These are phyloP conservation scores for Candida parachauliodes DNA, from an alignment of 805 yeast species.

Conservation along the genomic window DNA sequence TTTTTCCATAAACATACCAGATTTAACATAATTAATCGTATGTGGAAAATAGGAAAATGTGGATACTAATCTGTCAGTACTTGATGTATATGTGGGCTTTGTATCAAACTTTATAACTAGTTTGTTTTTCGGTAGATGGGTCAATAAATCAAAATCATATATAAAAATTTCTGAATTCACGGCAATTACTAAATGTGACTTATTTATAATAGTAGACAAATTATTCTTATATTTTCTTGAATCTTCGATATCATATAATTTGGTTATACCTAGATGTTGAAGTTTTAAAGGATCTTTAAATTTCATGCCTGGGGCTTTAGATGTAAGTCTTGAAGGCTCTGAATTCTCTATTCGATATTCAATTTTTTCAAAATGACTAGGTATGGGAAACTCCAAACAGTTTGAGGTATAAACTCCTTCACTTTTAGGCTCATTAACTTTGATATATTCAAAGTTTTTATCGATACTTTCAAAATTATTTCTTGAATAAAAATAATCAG, in stretches of 20 bases:
- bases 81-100: conserved; percentile 37
- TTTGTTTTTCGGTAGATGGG: conserved; percentile 22
- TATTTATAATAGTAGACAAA: conserved; percentile 21
- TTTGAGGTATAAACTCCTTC: not conserved
- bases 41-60: conserved; percentile 56
- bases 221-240: conserved; percentile 43
- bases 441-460: conserved; percentile 3
- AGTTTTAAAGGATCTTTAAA: conserved; percentile 32
- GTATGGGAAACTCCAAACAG: conserved; percentile 4
- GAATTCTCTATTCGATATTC: conserved; percentile 5
- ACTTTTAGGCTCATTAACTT: not conserved
- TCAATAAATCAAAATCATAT: conserved; percentile 26
- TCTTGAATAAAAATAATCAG: conserved; percentile 16
- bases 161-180: conserved; percentile 32
- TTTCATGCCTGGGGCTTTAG: conserved; percentile 31
- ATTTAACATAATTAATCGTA: conserved; percentile 49
- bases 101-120: conserved; percentile 38
- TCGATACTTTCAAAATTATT: not conserved
- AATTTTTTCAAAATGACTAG: not conserved
- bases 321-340: conserved; percentile 15
- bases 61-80: conserved; percentile 38
- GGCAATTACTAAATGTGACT: conserved; percentile 28
- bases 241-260: conserved; percentile 18
- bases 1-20: conserved; percentile 28
- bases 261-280: conserved; percentile 17